These are phyloP conservation scores for Hawksworthiomyces lignivorus DNA, from an alignment of 2,329 filamentous ascomycete species.

Conservation along the genomic window DNA sequence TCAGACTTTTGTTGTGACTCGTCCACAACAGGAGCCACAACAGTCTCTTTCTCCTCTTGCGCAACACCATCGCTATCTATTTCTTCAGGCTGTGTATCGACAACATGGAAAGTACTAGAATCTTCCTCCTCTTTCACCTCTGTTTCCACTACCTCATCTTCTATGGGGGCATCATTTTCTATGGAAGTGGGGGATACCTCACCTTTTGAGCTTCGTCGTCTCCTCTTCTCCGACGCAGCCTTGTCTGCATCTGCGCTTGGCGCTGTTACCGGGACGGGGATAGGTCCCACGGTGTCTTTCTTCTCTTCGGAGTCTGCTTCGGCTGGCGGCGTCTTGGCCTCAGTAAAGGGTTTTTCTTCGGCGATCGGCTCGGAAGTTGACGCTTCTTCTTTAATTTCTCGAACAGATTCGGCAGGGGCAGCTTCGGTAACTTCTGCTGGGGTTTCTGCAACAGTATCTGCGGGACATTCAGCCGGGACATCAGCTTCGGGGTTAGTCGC, in stretches of 20 bases:
- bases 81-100: no score
- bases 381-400: slow-evolving; percentile 3
- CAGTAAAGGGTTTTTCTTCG: slow-evolving; percentile 1
- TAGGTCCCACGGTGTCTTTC: neutral
- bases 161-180: neutral
- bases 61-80: neutral
- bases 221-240: neutral
- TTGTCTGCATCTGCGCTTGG: neutral
- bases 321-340: slow-evolving; percentile 3
- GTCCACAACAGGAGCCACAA: neutral
- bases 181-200: neutral
- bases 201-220: neutral
- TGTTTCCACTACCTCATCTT: neutral
- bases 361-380: slow-evolving; percentile 1
- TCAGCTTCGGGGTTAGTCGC: no score
- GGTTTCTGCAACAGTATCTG: neutral
- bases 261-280: neutral
- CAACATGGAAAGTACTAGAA: no score
- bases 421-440: slow-evolving; percentile 3
- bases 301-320: slow-evolving; percentile 9
- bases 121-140: neutral
- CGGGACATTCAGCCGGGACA: no score
- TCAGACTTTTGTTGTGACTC: no score
- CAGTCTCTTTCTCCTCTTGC: neutral
- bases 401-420: neutral